These are phyloP conservation scores for Neltuma alba DNA, from an alignment of 306 rosid species.

Conservation along the genomic window DNA sequence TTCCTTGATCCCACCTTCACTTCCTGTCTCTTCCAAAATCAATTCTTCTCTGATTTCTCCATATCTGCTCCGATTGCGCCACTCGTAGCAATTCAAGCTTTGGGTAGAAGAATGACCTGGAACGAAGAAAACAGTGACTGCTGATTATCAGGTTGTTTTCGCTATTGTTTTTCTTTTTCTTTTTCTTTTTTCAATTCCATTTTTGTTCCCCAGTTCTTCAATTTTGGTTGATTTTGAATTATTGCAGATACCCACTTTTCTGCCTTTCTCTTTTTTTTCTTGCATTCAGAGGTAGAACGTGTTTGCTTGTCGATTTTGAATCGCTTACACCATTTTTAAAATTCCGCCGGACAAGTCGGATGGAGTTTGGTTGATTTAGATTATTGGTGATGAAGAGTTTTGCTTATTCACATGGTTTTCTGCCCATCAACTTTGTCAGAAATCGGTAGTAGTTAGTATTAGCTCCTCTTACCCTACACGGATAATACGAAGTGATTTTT, in stretches of 20 bases:
- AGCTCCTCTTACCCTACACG: slow-evolving; percentile 28
- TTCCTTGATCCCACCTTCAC: slow-evolving; percentile 30
- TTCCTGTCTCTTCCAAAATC: not conserved
- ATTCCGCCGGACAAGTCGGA: slow-evolving; percentile 32
- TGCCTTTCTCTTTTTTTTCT: not conserved
- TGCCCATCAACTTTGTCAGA: slow-evolving; percentile 20
- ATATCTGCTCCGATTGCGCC: slow-evolving; percentile 16
- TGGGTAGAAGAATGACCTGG: slow-evolving; percentile 21
- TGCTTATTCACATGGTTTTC: slow-evolving; percentile 30
- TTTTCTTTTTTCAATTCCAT: not conserved
- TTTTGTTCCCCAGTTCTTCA: slow-evolving; percentile 15
- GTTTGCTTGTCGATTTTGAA: slow-evolving; percentile 31
- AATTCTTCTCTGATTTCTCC: slow-evolving; percentile 34
- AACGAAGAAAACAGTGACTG: slow-evolving; percentile 17
- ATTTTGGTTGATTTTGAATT: slow-evolving; percentile 19
- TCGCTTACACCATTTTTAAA: slow-evolving; percentile 19
- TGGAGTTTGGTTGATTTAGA: slow-evolving; percentile 28
- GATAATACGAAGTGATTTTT: slow-evolving; percentile 34
- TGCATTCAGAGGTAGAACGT: slow-evolving; percentile 10
- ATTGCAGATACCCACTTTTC: slow-evolving; percentile 28
- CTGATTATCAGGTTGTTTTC: slow-evolving; percentile 34
- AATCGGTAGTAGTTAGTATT: slow-evolving; percentile 19
- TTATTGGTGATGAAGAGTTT: slow-evolving; percentile 19
- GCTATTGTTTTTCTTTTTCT: not conserved
- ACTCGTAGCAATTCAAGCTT: slow-evolving; percentile 32